Percentiles rank a stretch among this genome's conserved stretches.
These are phyloP conservation scores for Thalassiosira livingstoniorum DNA, from an alignment of 352 stramenopile genomes.

Conservation along the genomic window DNA sequence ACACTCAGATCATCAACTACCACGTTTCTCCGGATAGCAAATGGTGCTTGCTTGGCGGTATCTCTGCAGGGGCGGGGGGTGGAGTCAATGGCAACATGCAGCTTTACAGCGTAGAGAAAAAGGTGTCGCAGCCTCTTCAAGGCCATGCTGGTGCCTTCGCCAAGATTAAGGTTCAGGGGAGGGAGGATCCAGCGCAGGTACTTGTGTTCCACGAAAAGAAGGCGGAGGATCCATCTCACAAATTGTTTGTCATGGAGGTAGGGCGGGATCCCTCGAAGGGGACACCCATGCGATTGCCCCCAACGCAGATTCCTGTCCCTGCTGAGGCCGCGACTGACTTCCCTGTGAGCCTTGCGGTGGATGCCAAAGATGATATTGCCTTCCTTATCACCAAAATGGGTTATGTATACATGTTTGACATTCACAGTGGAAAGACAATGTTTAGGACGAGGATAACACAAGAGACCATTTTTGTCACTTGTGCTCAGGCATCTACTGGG, in stretches of 20 bases:
- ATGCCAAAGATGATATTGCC: constrained; percentile 90
- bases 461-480: constrained; percentile 97
- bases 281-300: constrained; percentile 93
- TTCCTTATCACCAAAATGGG: constrained; percentile 99
- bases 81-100: constrained; percentile 98
- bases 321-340: constrained; percentile 97
- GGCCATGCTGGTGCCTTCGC: constrained; percentile 97
- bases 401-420: constrained; percentile 99
- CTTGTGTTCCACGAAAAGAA: constrained; percentile 93
- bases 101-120: constrained; percentile 98
- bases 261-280: constrained; percentile 96
- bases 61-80: constrained; percentile 92
- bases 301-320: constrained; percentile 94
- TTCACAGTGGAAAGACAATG: constrained; percentile 97
- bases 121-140: constrained; percentile 97
- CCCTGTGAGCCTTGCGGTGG: constrained; percentile 96
- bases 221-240: constrained; percentile 76
- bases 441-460: constrained; percentile 97
- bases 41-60: constrained; percentile 98
- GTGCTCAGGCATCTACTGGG: constrained; percentile 89
- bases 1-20: constrained; percentile 99
- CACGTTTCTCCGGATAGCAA: constrained; percentile 96
- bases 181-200: constrained; percentile 89
- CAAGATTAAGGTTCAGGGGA: constrained; percentile 94
- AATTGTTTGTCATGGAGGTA: constrained; percentile 99